These are phyloP conservation scores for Russula emetica DNA, from an alignment of 768 basidiomycete genomes.

Conservation along the genomic window DNA sequence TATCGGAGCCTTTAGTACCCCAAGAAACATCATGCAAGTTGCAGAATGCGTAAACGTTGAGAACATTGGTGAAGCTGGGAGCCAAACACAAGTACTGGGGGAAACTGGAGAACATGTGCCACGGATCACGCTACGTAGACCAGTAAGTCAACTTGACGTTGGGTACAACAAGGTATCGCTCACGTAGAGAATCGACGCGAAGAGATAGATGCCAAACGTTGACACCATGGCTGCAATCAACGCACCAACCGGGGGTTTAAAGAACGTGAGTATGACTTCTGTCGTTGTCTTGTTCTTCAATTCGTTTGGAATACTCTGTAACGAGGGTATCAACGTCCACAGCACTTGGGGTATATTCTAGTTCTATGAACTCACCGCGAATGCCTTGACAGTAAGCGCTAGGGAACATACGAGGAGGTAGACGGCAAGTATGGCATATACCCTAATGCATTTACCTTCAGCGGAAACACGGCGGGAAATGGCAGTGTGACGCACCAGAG, in stretches of 20 bases:
- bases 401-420: slow-evolving; percentile 88
- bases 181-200: slow-evolving; percentile 82
- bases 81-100: slow-evolving; percentile 86
- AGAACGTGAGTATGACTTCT: slow-evolving; percentile 55
- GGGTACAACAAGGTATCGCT: slow-evolving; percentile 33
- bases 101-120: slow-evolving; percentile 97
- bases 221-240: slow-evolving; percentile 84
- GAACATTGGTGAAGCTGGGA: slow-evolving; percentile 89
- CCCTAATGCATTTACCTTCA: slow-evolving; percentile 42
- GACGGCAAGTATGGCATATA: slow-evolving; percentile 76
- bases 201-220: slow-evolving; percentile 85
- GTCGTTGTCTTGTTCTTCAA: slow-evolving; percentile 47
- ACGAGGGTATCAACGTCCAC: slow-evolving; percentile 5
- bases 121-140: slow-evolving; percentile 76
- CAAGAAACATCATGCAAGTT: slow-evolving; percentile 93
- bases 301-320: slow-evolving; percentile 49
- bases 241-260: slow-evolving; percentile 72
- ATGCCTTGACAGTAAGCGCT: slow-evolving; percentile 76
- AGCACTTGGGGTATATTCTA: not conserved
- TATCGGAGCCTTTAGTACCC: slow-evolving; percentile 95
- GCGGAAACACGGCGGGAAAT: not conserved
- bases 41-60: slow-evolving; percentile 97
- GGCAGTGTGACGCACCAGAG: slow-evolving; percentile 50
- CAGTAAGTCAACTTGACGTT: slow-evolving; percentile 14
- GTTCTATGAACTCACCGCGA: slow-evolving; percentile 47